Conservation (phyloP, 345 rosid genomes). For the Eucalyptus regnans region DNA sequence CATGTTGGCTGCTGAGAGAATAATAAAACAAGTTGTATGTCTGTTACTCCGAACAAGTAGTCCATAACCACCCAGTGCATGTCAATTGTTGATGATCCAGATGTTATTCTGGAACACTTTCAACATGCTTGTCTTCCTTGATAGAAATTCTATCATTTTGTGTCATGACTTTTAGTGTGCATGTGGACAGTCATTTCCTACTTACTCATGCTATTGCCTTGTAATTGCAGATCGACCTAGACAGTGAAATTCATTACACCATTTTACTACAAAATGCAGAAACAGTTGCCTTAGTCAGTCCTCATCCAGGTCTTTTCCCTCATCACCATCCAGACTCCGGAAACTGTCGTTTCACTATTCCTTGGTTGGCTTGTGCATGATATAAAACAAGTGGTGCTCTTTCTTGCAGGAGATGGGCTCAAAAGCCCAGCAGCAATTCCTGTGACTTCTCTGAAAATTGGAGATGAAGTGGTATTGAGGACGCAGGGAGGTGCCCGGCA, state of each 20-base stretch:
- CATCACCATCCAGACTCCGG: not conserved
- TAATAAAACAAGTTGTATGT: not conserved
- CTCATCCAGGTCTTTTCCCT: conserved; percentile 29
- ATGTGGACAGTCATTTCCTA: not conserved
- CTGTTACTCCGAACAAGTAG: not conserved
- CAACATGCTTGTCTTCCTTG: not conserved
- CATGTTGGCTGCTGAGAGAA: not conserved
- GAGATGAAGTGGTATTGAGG: conserved; percentile 50
- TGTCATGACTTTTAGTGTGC: not conserved
- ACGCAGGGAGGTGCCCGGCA: conserved; percentile 79
- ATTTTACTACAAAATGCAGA: conserved; percentile 78
- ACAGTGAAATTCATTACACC: conserved; percentile 23
- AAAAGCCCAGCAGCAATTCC: conserved; percentile 34
- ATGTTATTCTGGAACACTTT: not conserved
- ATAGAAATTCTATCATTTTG: not conserved
- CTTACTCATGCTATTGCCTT: not conserved
- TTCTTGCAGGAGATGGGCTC: conserved; percentile 24
- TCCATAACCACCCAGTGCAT: not conserved
- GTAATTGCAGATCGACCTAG: conserved; percentile 27
- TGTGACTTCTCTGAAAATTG: conserved; percentile 57
- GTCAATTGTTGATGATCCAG: not conserved
- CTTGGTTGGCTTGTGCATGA: not conserved
- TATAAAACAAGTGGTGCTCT: not conserved
- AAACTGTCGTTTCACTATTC: not conserved
- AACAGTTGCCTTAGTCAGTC: conserved; percentile 62